A percentile compares a stretch with the other conserved stretches of the same genome.
Conservation (phyloP, 2,329 filamentous ascomycete genomes). For the Madurella mycetomatis region DNA sequence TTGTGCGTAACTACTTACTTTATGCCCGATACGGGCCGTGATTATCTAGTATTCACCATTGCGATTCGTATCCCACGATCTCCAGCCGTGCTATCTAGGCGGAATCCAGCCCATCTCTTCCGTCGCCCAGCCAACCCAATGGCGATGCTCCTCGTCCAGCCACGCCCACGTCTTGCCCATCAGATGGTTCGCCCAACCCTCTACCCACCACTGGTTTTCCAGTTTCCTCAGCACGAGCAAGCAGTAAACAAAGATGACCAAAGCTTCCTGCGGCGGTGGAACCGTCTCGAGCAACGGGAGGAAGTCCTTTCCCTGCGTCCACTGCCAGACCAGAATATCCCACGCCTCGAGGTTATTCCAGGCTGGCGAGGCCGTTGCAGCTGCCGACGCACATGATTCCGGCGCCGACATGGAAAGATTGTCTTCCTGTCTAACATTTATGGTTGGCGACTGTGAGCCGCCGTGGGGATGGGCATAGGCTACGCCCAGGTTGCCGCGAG, state of each 20-base stretch:
- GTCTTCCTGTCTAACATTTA: not conserved
- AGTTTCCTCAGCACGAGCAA: constrained; percentile 30
- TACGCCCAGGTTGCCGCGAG: not conserved
- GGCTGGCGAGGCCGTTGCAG: not conserved
- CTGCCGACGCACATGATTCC: not conserved
- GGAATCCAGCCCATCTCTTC: constrained; percentile 15
- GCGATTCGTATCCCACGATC: too few relatives aligned
- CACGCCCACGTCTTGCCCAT: constrained; percentile 30
- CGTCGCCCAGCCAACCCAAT: constrained; percentile 28
- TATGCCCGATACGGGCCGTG: too few relatives aligned
- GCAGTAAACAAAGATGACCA: constrained; percentile 35
- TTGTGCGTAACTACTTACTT: too few relatives aligned
- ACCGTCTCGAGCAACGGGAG: constrained; percentile 16
- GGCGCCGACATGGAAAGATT: not conserved
- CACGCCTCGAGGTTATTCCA: constrained; percentile 2
- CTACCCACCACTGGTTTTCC: constrained; percentile 35
- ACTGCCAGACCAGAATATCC: constrained; percentile 8
- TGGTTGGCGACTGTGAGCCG: not conserved
- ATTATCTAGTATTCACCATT: too few relatives aligned
- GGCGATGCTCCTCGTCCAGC: constrained; percentile 35
- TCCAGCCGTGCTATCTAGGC: not conserved
- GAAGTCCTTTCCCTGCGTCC: constrained; percentile 5
- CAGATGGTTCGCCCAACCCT: constrained; percentile 34
- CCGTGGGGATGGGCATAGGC: not conserved
- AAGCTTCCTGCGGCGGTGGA: constrained; percentile 28